Percentiles rank a stretch among this genome's conserved stretches.
Evolutionary conservation across 192 early-diverging fungal species (phyloP).

Genomic region (Coemansia sp.): DNA sequence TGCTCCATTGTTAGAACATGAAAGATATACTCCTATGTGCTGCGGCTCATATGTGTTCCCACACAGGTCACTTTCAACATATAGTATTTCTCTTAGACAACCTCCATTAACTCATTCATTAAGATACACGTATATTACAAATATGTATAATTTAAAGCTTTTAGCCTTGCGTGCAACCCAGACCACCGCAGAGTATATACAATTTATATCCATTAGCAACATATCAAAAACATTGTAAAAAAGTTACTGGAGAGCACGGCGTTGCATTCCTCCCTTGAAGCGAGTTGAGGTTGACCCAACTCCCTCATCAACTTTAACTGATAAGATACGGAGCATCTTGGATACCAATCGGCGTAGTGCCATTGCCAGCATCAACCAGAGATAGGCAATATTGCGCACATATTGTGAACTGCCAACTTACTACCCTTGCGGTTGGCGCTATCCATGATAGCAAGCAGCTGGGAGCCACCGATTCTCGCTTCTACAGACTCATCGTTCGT

Average conservation of each 20-base stretch:
- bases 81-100: background rate
- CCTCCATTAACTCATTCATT: background rate
- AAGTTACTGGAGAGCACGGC: conserved; percentile 34
- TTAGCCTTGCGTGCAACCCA: conserved; percentile 18
- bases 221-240: background rate
- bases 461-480: background rate
- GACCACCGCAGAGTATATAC: conserved; percentile 19
- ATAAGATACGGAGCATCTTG: conserved; percentile 52
- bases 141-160: background rate
- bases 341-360: conserved; percentile 27
- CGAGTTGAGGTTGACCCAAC: conserved; percentile 39
- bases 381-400: conserved; percentile 66
- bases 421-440: conserved; percentile 35
- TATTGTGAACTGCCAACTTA: conserved; percentile 64
- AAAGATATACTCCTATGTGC: background rate
- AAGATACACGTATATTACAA: background rate
- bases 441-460: conserved; percentile 1
- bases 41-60: background rate
- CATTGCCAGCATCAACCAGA: background rate
- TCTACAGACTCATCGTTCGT: background rate
- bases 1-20: background rate
- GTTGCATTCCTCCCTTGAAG: conserved; percentile 26
- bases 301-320: conserved; percentile 43
- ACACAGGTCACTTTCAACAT: background rate
- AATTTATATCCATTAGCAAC: background rate